phyloP scores from a whole-genome alignment of 441 rosid species.

The Syzygium malaccense region DNA sequence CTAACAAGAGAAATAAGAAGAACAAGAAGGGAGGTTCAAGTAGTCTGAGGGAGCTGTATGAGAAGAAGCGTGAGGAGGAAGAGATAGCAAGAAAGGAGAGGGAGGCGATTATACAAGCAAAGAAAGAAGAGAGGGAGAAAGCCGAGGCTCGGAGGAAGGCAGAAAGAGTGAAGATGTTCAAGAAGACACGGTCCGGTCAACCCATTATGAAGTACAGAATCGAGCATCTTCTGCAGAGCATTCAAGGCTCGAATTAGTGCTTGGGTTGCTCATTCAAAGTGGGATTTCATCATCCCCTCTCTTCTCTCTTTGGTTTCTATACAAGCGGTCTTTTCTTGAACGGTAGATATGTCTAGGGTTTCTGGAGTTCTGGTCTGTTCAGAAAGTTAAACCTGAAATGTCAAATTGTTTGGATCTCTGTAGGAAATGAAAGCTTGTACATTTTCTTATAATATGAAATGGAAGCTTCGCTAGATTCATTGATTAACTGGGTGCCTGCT shows the following conservation, averaged over 20 bases:
- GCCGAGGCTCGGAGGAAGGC: constrained; percentile 65
- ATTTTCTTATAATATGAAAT: not conserved
- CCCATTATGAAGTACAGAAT: constrained; percentile 90
- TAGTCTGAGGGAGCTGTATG: constrained; percentile 49
- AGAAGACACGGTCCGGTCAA: constrained; percentile 70
- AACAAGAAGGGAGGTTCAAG: constrained; percentile 19
- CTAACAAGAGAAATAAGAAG: constrained; percentile 25
- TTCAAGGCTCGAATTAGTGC: constrained; percentile 39
- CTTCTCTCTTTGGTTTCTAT: not conserved
- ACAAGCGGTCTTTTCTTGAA: not conserved
- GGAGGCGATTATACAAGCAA: constrained; percentile 51
- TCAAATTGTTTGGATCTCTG: not conserved
- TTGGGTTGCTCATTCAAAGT: not conserved
- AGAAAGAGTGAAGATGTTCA: constrained; percentile 61
- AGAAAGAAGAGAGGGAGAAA: constrained; percentile 60
- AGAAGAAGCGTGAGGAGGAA: constrained; percentile 58
- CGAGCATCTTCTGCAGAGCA: constrained; percentile 65
- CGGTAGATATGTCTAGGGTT: not conserved
- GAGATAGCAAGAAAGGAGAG: constrained; percentile 69
- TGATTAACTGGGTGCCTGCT: not conserved
- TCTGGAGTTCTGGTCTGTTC: not conserved
- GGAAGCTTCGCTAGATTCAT: not conserved
- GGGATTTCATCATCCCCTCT: not conserved
- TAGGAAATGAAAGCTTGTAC: not conserved
- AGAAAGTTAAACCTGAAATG: not conserved